phyloP scores from a whole-genome alignment of 2,329 filamentous ascomycete species.

The Alternaria solani region DNA sequence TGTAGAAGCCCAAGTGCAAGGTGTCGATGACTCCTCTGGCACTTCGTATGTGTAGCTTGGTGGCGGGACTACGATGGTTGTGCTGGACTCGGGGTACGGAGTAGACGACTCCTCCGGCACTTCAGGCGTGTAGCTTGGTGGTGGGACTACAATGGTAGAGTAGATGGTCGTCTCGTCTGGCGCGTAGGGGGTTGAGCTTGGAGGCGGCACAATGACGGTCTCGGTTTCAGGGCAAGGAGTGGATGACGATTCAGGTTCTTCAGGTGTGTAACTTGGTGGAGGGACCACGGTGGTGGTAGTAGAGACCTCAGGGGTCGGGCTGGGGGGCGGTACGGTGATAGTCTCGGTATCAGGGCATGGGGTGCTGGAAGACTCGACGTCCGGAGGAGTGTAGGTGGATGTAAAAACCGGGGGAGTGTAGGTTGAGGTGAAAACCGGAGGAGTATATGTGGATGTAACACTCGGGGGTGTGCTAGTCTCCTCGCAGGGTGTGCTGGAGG shows the following conservation, averaged over 20 bases:
- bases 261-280: background rate
- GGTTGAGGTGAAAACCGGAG: background rate
- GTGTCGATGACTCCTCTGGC: conserved; percentile 1
- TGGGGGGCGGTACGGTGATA: background rate
- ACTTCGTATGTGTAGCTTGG: conserved; percentile 8
- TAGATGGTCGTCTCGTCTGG: background rate
- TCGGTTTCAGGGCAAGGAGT: conserved; percentile 2
- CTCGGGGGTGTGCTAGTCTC: background rate
- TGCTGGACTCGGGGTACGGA: background rate
- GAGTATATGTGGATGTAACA: background rate
- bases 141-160: background rate
- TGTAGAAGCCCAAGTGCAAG: background rate
- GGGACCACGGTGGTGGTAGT: background rate
- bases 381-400: conserved; percentile 2
- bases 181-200: conserved; percentile 2
- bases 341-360: conserved; percentile 8
- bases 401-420: background rate
- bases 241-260: background rate
- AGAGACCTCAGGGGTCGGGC: background rate
- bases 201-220: background rate
- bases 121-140: background rate
- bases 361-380: background rate
- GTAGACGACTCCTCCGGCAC: conserved; percentile 1
- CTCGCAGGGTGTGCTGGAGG: background rate
- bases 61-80: background rate